Conservation (phyloP, 2,329 filamentous ascomycete genomes). For the Fusarium pininemorale region DNA sequence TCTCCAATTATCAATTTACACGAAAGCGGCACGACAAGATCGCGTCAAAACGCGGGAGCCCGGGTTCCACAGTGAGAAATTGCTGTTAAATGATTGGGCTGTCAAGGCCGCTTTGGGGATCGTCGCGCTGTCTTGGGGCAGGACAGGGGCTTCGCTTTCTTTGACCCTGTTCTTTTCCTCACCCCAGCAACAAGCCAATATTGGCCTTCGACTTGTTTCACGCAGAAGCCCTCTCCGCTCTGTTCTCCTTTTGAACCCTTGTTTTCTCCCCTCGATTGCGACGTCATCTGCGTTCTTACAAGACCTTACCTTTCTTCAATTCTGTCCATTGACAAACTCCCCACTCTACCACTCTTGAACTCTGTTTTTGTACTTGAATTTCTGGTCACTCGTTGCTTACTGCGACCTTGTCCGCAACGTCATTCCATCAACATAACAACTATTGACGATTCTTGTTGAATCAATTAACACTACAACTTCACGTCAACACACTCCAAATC, state of each 20-base stretch:
- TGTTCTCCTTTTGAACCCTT: constrained; percentile 28
- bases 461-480: neutral
- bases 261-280: constrained; percentile 11
- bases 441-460: neutral
- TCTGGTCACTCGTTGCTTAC: constrained; percentile 5
- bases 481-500: neutral
- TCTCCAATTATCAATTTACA: constrained; percentile 40
- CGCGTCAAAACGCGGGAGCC: constrained; percentile 23
- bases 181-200: constrained; percentile 29
- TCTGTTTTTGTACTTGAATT: neutral
- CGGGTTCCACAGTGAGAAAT: constrained; percentile 14
- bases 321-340: constrained; percentile 22
- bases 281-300: constrained; percentile 25
- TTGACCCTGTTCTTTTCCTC: constrained; percentile 12
- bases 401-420: neutral
- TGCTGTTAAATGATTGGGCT: constrained; percentile 18
- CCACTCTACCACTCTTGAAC: constrained; percentile 21
- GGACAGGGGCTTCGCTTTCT: constrained; percentile 12
- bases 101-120: neutral
- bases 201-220: constrained; percentile 11
- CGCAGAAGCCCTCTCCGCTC: constrained; percentile 10
- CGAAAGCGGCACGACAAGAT: constrained; percentile 43
- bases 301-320: neutral
- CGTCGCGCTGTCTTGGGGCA: neutral
- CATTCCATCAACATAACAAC: constrained; percentile 10